Evolutionary conservation across 2,329 filamentous ascomycete genomes (phyloP), one percentile per base, ranked within the genome.

Genomic region (Plectosphaerella cucumerina): DNA sequence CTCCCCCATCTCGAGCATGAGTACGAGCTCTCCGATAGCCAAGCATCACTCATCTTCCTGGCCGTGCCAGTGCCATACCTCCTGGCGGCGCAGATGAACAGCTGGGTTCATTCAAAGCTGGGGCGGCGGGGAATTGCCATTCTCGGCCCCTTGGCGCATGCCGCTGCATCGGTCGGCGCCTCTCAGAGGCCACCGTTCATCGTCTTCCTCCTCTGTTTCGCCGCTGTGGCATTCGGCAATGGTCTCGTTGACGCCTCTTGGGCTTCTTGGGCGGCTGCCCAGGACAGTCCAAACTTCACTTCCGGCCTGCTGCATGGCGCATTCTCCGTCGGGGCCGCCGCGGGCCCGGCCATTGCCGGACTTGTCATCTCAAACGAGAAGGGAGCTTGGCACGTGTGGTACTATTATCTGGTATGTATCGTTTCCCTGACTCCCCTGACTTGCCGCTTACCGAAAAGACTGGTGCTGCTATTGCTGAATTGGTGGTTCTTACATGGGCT

Each of bases 291-390:
- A n/a, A 74, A 72, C 52, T 60, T 57, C 60, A 70, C 92, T 1
- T 76, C 90, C 0, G 88, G 89, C 1, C 74, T 90, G 49, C 66
- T 92, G 21, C 87, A 91, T 62, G 86, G 81, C 1, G 80, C 81
- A 26, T 93, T 90, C 60, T 87, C 87, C 0, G 60, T 88, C 0
- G 89, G 89, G 0, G 89, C 84, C 1, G 85, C 86, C 0, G 70
- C 90, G 9, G 75, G 78, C 5, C 89, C 88, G 0, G 65, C 91
- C 5, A 75, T 90, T 51, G 87, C 87, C 1, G 90, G 89, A 0
- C 77, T 80, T 3, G 83, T 93, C 79, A 80, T 92, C 31, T 83
- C 85, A 0, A 82, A 81, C 54, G 81, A 70, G 0, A 57, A 70
- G 3, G 61, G 85, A 44, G 72, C 72, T 0, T 94, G 89, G 89